phyloP scores from a whole-genome alignment of 2,329 filamentous ascomycete species.

The Echinosphaeria canescens region DNA sequence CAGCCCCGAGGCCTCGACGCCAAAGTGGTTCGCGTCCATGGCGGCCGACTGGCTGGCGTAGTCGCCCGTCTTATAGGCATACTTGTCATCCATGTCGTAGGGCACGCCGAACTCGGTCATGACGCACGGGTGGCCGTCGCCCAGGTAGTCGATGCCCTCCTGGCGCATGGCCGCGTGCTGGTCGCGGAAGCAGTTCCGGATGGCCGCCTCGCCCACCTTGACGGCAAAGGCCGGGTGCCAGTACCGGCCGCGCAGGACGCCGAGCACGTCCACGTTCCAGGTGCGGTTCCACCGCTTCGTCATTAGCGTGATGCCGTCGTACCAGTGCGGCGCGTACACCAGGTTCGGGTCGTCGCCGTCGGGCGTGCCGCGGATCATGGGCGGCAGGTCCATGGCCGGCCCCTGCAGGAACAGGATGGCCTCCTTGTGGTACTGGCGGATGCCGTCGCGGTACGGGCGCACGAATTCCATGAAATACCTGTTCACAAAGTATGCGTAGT shows the following conservation, averaged over 20 bases:
- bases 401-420: conserved; percentile 83
- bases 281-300: conserved; percentile 97
- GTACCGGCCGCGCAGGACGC: conserved; percentile 76
- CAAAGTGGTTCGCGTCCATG: conserved; percentile 92
- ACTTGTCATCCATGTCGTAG: conserved; percentile 95
- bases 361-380: conserved; percentile 62
- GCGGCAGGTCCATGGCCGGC: conserved; percentile 79
- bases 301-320: conserved; percentile 90
- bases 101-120: conserved; percentile 95
- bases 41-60: conserved; percentile 83
- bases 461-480: conserved; percentile 81
- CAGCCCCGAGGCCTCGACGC: conserved; percentile 60
- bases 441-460: conserved; percentile 49
- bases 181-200: conserved; percentile 79
- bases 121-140: conserved; percentile 70
- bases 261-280: conserved; percentile 94
- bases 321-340: conserved; percentile 89
- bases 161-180: conserved; percentile 66
- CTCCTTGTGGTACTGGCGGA: conserved; percentile 56
- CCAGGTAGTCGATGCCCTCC: conserved; percentile 76
- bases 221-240: conserved; percentile 77
- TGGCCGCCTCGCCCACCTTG: conserved; percentile 80
- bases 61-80: conserved; percentile 88
- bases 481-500: conserved; percentile 78
- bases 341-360: conserved; percentile 84